Percentiles rank a stretch among this genome's conserved stretches.
phyloP scores from a whole-genome alignment of 257 asterid species.

The Paraleonurus japonicus region DNA sequence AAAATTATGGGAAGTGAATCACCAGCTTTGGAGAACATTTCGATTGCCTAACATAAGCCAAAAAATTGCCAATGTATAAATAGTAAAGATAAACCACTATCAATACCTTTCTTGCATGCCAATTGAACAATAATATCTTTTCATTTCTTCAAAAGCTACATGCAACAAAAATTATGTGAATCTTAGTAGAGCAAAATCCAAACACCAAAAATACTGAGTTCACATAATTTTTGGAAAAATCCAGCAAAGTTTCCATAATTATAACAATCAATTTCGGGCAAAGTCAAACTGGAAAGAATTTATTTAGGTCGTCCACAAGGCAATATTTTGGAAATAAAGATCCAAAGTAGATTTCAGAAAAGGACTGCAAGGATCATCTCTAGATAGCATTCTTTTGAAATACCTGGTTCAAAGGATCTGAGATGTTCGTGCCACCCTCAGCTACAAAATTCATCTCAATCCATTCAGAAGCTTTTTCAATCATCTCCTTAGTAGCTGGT shows the following conservation, averaged over 20 bases:
- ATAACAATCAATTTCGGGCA: background rate
- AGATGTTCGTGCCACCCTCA: conserved; percentile 62
- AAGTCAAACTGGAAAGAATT: background rate
- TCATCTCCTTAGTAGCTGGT: conserved; percentile 46
- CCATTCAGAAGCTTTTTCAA: conserved; percentile 59
- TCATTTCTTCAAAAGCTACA: background rate
- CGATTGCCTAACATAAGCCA: conserved; percentile 58
- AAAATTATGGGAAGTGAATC: conserved; percentile 53
- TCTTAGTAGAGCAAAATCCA: background rate
- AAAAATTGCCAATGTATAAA: background rate
- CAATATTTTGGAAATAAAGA: background rate
- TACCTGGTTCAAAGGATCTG: conserved; percentile 67
- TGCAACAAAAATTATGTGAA: background rate
- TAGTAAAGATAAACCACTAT: background rate
- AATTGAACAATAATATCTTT: background rate
- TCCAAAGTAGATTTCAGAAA: background rate
- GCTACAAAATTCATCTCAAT: conserved; percentile 49
- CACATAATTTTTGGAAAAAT: background rate
- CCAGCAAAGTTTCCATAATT: background rate
- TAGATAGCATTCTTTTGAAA: conserved; percentile 3
- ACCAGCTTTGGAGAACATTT: conserved; percentile 52
- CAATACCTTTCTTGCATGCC: conserved; percentile 7
- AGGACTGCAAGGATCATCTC: conserved; percentile 9
- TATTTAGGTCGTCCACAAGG: background rate
- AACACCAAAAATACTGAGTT: background rate